These are phyloP conservation scores for Backusella circina DNA, from an alignment of 192 early-diverging fungal genomes.

Conservation along the genomic window DNA sequence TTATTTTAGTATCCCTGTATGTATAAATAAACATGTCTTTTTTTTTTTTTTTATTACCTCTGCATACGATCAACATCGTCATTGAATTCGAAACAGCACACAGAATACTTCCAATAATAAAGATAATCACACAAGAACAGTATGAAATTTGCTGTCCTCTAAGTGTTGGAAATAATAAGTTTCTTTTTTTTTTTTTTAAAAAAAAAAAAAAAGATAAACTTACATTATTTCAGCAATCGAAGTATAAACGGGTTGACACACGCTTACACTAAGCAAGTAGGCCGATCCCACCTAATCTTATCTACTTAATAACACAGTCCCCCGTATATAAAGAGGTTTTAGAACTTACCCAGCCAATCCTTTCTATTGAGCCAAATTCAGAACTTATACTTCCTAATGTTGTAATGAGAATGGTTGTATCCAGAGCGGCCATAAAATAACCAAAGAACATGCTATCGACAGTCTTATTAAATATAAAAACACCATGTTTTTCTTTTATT, in stretches of 20 bases:
- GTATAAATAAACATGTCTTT: too few species aligned
- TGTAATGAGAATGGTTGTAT: conserved; percentile 84
- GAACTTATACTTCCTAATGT: conserved; percentile 64
- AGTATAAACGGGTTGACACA: background rate
- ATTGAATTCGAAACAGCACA: conserved; percentile 57
- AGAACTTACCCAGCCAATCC: conserved; percentile 69
- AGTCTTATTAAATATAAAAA: too few species aligned
- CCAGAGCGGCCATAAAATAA: conserved; percentile 71
- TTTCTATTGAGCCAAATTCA: conserved; percentile 61
- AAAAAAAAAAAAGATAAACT: background rate
- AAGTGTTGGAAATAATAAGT: background rate
- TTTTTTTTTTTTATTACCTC: background rate
- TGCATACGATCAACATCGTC: conserved; percentile 55
- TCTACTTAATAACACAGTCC: background rate
- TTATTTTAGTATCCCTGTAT: background rate
- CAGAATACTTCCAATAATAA: conserved; percentile 61
- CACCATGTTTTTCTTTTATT: too few species aligned
- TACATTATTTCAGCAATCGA: background rate
- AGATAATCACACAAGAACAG: conserved; percentile 57
- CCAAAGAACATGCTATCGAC: conserved; percentile 48
- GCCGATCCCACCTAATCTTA: background rate
- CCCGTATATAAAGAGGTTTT: too few species aligned
- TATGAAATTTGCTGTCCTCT: conserved; percentile 66
- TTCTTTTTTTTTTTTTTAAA: background rate
- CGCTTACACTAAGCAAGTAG: background rate